These are phyloP conservation scores for Draba incana DNA, from an alignment of 345 rosid species.

Conservation along the genomic window DNA sequence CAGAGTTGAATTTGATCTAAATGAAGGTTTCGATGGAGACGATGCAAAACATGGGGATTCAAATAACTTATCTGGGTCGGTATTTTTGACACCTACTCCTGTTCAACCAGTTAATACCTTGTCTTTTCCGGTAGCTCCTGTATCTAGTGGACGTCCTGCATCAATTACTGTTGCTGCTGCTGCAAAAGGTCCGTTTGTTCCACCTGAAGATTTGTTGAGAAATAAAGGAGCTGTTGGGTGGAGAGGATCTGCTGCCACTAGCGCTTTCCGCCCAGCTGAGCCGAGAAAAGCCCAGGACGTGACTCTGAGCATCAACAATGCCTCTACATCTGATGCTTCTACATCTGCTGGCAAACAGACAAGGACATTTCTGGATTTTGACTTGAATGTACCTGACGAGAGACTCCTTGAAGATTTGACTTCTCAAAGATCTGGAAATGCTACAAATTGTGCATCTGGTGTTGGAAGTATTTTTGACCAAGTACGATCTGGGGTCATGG, in stretches of 20 bases:
- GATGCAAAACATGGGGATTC: conserved; percentile 55
- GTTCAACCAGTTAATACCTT: conserved; percentile 47
- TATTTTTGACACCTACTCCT: conserved; percentile 45
- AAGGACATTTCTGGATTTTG: conserved; percentile 67
- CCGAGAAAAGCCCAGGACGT: conserved; percentile 66
- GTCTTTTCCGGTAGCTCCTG: conserved; percentile 51
- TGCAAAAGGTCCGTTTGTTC: conserved; percentile 85
- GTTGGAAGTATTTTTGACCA: conserved; percentile 40
- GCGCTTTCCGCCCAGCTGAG: conserved; percentile 98
- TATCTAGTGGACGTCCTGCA: conserved; percentile 55
- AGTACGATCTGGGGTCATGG: conserved; percentile 39
- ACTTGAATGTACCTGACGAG: conserved; percentile 85
- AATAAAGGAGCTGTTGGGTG: conserved; percentile 78
- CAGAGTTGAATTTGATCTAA: conserved; percentile 80
- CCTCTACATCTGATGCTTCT: conserved; percentile 47
- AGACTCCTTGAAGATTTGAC: conserved; percentile 74
- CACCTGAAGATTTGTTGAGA: conserved; percentile 70
- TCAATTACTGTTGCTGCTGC: conserved; percentile 86
- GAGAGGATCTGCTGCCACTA: conserved; percentile 98
- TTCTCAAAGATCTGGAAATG: conserved; percentile 47
- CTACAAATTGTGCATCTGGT: conserved; percentile 40
- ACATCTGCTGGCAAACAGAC: conserved; percentile 45
- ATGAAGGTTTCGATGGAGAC: conserved; percentile 72
- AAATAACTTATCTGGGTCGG: conserved; percentile 43
- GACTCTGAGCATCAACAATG: conserved; percentile 38